Conservation (phyloP, 257 asterid species). For the Sherardia arvensis region DNA sequence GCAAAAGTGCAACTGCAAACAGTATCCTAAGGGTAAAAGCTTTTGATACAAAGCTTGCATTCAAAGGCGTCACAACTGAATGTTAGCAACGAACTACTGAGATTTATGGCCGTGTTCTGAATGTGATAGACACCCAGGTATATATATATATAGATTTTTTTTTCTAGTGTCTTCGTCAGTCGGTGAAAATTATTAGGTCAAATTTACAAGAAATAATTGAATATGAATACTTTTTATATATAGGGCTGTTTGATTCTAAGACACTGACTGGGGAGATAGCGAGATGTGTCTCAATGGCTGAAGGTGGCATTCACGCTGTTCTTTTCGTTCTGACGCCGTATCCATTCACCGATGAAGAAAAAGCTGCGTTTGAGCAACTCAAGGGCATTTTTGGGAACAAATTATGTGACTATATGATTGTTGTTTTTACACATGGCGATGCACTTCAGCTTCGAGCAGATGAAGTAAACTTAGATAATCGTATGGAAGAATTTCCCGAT, state of each 20-base stretch:
- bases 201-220: not conserved
- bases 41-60: slow-evolving; percentile 44
- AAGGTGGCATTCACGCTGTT: slow-evolving; percentile 43
- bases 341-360: slow-evolving; percentile 52
- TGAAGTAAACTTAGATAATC: too few species aligned
- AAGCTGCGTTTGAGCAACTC: slow-evolving; percentile 48
- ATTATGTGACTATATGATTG: slow-evolving; percentile 48
- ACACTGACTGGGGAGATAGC: not conserved
- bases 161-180: not conserved
- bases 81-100: slow-evolving; percentile 16
- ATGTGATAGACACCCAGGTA: slow-evolving; percentile 78
- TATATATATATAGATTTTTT: too few species aligned
- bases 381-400: not conserved
- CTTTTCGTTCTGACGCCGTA: slow-evolving; percentile 50
- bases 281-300: not conserved
- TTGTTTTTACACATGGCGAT: slow-evolving; percentile 67
- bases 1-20: slow-evolving; percentile 79
- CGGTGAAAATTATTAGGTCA: not conserved
- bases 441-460: too few species aligned
- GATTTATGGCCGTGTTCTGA: slow-evolving; percentile 36
- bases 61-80: slow-evolving; percentile 48
- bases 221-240: not conserved
- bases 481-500: too few species aligned
- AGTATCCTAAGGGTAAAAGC: slow-evolving; percentile 44
- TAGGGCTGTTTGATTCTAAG: not conserved